Percentiles rank a stretch among this genome's conserved stretches.
These are phyloP conservation scores for Kodamaea derodonti DNA, from an alignment of 1,139 yeast species.

Conservation along the genomic window DNA sequence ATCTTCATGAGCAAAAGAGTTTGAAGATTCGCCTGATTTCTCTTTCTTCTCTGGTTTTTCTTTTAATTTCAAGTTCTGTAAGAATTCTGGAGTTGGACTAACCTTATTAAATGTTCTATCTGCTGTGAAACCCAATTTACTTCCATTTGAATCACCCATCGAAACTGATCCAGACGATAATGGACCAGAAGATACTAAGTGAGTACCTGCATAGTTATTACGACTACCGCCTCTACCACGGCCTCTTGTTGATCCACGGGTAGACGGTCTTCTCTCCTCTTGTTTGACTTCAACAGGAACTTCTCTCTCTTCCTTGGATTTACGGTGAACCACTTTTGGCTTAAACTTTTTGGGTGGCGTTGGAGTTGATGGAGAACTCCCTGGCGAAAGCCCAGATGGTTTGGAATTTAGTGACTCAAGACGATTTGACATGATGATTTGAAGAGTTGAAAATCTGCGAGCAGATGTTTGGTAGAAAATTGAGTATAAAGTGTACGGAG, in stretches of 20 bases:
- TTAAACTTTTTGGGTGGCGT: constrained; percentile 55
- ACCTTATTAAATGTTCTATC: constrained; percentile 25
- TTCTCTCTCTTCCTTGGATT: constrained; percentile 76
- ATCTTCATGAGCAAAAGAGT: constrained; percentile 8
- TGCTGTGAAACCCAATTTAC: constrained; percentile 24
- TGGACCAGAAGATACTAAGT: constrained; percentile 68
- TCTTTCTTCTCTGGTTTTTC: constrained; percentile 10
- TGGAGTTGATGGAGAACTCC: constrained; percentile 5
- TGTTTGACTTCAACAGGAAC: constrained; percentile 54
- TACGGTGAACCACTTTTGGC: constrained; percentile 81
- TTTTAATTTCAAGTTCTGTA: constrained; percentile 35
- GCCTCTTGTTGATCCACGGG: constrained; percentile 13
- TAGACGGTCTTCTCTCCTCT: constrained; percentile 18
- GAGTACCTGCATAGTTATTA: constrained; percentile 56
- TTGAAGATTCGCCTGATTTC: not conserved
- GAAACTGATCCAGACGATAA: constrained; percentile 63
- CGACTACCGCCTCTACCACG: constrained; percentile 38
- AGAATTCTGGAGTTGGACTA: constrained; percentile 36
- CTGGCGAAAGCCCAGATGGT: constrained; percentile 18
- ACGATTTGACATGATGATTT: constrained; percentile 42
- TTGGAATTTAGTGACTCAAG: constrained; percentile 41
- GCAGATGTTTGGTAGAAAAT: too few relatives aligned
- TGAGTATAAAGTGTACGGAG: too few relatives aligned
- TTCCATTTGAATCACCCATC: constrained; percentile 31
- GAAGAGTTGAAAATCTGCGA: too few relatives aligned